A percentile compares a stretch with the other conserved stretches of the same genome.
phyloP scores from a whole-genome alignment of 306 rosid genomes.

The Trifolium repens region DNA sequence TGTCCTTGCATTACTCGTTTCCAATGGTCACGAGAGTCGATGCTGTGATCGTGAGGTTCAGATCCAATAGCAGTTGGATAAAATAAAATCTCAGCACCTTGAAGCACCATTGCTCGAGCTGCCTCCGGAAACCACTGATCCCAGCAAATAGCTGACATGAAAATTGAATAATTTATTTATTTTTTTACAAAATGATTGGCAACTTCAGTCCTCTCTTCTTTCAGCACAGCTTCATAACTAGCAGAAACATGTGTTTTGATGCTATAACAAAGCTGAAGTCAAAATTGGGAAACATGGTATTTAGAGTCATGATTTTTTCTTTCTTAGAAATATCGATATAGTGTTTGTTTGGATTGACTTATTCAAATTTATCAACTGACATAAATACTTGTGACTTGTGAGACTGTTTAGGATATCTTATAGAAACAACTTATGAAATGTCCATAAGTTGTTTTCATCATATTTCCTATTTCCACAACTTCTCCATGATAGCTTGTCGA shows the following conservation, averaged over 20 bases:
- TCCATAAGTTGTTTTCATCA: neutral
- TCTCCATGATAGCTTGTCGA: neutral
- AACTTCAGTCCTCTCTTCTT: too few relatives aligned
- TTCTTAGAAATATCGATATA: neutral
- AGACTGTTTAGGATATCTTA: neutral
- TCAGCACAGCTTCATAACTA: neutral
- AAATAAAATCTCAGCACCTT: slow-evolving; percentile 95
- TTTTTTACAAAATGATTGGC: neutral
- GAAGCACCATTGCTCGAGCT: slow-evolving; percentile 94
- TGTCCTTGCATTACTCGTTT: slow-evolving; percentile 97
- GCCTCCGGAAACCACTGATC: slow-evolving; percentile 99
- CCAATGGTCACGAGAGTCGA: slow-evolving; percentile 94
- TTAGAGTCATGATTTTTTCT: slow-evolving; percentile 9
- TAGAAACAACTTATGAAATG: neutral
- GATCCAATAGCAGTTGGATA: slow-evolving; percentile 98
- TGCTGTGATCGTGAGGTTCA: slow-evolving; percentile 85
- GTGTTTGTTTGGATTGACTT: neutral
- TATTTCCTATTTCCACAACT: neutral
- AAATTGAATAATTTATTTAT: slow-evolving; percentile 23
- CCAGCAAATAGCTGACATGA: slow-evolving; percentile 89
- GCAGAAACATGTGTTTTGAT: slow-evolving; percentile 27
- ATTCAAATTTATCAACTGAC: neutral
- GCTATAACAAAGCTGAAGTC: slow-evolving; percentile 13
- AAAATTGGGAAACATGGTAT: neutral
- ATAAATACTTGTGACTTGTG: neutral